These are phyloP conservation scores for Blastomyces silverae DNA, from an alignment of 2,329 filamentous ascomycete species.

Conservation along the genomic window DNA sequence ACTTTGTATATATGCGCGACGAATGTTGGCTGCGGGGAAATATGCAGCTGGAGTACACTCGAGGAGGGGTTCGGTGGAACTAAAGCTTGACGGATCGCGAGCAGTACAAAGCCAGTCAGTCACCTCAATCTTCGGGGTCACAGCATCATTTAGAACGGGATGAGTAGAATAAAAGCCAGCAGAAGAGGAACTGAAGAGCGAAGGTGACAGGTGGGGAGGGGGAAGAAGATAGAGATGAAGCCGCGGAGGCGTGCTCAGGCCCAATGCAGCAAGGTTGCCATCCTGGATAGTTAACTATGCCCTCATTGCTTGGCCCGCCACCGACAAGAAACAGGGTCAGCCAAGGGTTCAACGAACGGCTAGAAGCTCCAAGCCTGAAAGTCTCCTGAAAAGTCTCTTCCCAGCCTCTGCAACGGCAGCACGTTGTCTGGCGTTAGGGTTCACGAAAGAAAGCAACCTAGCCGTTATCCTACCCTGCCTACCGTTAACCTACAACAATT, in stretches of 20 bases:
- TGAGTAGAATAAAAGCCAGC: background rate
- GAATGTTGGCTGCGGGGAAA: background rate
- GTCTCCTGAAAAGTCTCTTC: background rate
- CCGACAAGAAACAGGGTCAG: slow-evolving; percentile 1
- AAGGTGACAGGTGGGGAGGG: background rate
- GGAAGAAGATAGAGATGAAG: background rate
- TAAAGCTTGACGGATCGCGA: background rate
- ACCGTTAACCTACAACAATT: no score
- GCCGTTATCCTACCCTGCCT: no score
- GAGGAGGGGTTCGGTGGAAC: background rate
- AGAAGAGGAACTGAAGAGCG: background rate
- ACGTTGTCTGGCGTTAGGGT: no score
- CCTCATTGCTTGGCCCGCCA: background rate
- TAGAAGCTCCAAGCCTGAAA: background rate
- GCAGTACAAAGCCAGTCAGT: background rate
- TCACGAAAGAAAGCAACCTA: no score
- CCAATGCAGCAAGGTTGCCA: slow-evolving; percentile 1
- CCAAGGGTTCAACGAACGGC: no score
- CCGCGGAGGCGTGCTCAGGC: background rate
- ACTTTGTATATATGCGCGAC: background rate
- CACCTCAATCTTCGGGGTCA: background rate
- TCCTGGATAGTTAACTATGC: background rate
- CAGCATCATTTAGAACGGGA: background rate
- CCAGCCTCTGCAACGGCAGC: no score
- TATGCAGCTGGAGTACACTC: background rate